Evolutionary conservation across 139 green algal species (phyloP).

Genomic region (Deuterostichococcus epilithicus): DNA sequence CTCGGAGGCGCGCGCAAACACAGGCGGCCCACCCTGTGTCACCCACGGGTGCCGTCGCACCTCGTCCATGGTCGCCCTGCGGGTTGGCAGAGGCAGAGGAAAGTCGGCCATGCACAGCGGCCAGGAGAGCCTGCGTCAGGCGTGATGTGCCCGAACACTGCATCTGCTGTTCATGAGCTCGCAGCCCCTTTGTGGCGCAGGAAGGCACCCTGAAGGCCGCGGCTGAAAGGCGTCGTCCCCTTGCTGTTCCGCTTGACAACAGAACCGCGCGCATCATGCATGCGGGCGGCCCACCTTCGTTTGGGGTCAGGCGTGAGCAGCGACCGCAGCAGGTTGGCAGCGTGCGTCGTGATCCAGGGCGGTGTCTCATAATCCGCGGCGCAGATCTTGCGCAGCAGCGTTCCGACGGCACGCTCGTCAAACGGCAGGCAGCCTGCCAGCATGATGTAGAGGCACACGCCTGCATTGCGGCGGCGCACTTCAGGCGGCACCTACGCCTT

Average conservation of each 20-base stretch:
- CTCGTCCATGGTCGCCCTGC: conserved; percentile 30
- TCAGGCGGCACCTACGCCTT: no score
- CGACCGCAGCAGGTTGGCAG: conserved; percentile 16
- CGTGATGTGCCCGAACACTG: no score
- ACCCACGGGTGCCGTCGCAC: conserved; percentile 42
- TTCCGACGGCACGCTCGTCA: conserved; percentile 39
- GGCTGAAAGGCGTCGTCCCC: no score
- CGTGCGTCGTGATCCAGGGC: conserved; percentile 29
- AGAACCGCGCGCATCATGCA: no score
- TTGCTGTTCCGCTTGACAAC: no score
- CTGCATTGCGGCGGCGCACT: no score
- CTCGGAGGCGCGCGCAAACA: no score
- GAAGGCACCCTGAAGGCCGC: no score
- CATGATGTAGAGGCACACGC: conserved; percentile 44
- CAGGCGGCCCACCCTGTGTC: not conserved
- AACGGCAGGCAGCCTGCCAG: conserved; percentile 49
- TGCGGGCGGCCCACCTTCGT: conserved; percentile 11
- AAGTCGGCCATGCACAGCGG: no score
- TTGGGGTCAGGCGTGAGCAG: conserved; percentile 33
- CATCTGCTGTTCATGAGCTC: no score
- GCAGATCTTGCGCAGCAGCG: conserved; percentile 40
- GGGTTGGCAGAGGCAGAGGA: not conserved
- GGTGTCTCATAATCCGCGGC: conserved; percentile 33
- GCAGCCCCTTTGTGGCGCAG: no score
- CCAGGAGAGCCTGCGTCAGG: no score